These are phyloP conservation scores for Incumbomyces delicatus DNA, from an alignment of 2,329 filamentous ascomycete genomes.

Conservation along the genomic window DNA sequence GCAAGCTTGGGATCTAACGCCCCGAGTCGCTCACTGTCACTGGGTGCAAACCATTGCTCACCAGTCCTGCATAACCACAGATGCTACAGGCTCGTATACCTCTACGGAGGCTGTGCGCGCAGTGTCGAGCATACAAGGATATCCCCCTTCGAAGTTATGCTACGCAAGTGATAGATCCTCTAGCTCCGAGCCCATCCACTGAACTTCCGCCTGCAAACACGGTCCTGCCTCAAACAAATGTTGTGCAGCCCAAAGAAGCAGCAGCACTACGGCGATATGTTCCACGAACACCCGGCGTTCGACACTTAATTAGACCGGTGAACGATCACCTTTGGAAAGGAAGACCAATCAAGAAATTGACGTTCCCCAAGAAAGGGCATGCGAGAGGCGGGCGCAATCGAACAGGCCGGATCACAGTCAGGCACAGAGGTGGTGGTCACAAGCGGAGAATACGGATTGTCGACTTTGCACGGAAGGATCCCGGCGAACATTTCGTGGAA, in stretches of 20 bases:
- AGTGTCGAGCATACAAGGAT: conserved; percentile 10
- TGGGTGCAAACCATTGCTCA: too few species aligned
- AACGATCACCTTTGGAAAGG: conserved; percentile 98
- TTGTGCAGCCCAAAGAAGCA: conserved; percentile 26
- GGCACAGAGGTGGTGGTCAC: conserved; percentile 84
- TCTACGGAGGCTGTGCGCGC: conserved; percentile 24
- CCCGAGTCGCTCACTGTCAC: too few species aligned
- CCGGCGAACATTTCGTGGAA: conserved; percentile 80
- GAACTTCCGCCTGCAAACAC: conserved; percentile 9
- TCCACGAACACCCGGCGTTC: conserved; percentile 81
- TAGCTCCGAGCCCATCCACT: conserved; percentile 46
- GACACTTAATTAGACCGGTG: conserved; percentile 82
- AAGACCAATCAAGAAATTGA: conserved; percentile 69
- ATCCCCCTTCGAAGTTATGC: conserved; percentile 15
- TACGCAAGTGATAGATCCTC: conserved; percentile 24
- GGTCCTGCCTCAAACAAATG: conserved; percentile 13
- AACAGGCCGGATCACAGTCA: conserved; percentile 72
- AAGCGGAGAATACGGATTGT: conserved; percentile 87
- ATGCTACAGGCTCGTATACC: conserved; percentile 62
- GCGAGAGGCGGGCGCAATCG: conserved; percentile 88
- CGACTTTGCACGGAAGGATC: conserved; percentile 70
- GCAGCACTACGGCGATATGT: conserved; percentile 72
- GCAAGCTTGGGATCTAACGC: too few species aligned
- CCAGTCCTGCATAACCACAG: conserved; percentile 8
- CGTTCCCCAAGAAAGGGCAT: conserved; percentile 85